Evolutionary conservation across 1,284 basidiomycete species (phyloP).

Genomic region (Puccinia coronata): DNA sequence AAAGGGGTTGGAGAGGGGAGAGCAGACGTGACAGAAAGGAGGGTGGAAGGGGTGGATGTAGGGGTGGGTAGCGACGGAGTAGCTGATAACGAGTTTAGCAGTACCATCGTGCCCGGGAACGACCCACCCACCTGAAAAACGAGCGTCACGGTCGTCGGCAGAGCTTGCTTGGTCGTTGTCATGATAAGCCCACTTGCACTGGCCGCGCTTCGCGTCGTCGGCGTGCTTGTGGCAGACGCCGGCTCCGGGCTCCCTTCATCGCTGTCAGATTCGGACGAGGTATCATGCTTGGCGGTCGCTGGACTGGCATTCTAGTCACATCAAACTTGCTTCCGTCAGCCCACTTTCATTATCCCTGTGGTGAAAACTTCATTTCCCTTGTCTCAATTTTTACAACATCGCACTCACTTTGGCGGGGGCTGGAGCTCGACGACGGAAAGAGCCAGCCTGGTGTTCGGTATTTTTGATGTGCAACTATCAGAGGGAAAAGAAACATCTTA

Average conservation of each 20-base stretch:
- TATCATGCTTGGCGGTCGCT: neutral
- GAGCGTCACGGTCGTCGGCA: neutral
- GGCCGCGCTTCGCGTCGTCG: neutral
- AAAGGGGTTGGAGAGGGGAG: neutral
- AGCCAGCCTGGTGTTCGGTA: neutral
- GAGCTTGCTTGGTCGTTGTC: neutral
- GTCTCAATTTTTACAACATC: neutral
- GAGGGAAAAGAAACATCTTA: neutral
- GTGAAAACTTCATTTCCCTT: neutral
- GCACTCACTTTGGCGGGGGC: neutral
- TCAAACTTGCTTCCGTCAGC: neutral
- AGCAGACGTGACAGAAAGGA: neutral
- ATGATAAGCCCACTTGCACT: neutral
- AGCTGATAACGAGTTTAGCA: neutral
- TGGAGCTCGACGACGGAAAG: neutral
- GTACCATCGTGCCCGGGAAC: neutral
- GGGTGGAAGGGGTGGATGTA: too few relatives aligned
- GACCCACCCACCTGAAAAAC: conserved; percentile 1
- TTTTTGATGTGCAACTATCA: neutral
- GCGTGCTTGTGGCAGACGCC: neutral
- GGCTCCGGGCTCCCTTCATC: neutral
- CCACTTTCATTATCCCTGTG: neutral
- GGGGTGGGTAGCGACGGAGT: neutral
- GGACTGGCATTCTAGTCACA: neutral
- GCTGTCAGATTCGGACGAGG: neutral